phyloP scores from a whole-genome alignment of 108 stramenopile species.

The Cyclotella atomus region DNA sequence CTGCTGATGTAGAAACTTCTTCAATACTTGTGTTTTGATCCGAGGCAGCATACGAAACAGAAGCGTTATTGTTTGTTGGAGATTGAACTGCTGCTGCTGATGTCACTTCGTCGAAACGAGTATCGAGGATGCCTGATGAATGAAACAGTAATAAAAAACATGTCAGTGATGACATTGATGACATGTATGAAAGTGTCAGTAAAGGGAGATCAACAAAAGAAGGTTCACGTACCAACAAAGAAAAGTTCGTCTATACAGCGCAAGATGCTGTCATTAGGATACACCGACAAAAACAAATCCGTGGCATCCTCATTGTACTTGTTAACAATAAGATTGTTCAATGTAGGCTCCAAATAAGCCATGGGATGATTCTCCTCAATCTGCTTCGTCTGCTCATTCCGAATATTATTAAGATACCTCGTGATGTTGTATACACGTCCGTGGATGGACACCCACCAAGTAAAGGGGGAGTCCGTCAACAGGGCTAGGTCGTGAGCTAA shows the following conservation, averaged over 20 bases:
- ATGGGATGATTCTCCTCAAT: slow-evolving; percentile 34
- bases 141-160: no score
- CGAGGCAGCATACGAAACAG: no score
- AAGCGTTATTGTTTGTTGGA: no score
- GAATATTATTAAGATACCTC: slow-evolving; percentile 34
- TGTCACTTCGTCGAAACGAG: slow-evolving; percentile 3
- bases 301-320: slow-evolving; percentile 57
- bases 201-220: background rate
- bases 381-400: slow-evolving; percentile 22
- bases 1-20: no score
- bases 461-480: slow-evolving; percentile 33
- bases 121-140: no score
- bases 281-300: slow-evolving; percentile 46
- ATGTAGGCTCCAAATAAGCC: slow-evolving; percentile 46
- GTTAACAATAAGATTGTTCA: slow-evolving; percentile 50
- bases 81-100: no score
- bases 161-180: no score
- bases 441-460: slow-evolving; percentile 54
- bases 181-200: no score
- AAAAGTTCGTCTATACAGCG: slow-evolving; percentile 49
- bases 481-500: slow-evolving; percentile 29
- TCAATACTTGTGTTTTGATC: no score
- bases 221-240: slow-evolving; percentile 24
- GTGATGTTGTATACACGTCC: slow-evolving; percentile 59
- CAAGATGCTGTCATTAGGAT: slow-evolving; percentile 32